Percentiles rank a stretch among this genome's conserved stretches.
These are phyloP conservation scores for Tremella yokohamensis DNA, from an alignment of 768 basidiomycete genomes.

Conservation along the genomic window DNA sequence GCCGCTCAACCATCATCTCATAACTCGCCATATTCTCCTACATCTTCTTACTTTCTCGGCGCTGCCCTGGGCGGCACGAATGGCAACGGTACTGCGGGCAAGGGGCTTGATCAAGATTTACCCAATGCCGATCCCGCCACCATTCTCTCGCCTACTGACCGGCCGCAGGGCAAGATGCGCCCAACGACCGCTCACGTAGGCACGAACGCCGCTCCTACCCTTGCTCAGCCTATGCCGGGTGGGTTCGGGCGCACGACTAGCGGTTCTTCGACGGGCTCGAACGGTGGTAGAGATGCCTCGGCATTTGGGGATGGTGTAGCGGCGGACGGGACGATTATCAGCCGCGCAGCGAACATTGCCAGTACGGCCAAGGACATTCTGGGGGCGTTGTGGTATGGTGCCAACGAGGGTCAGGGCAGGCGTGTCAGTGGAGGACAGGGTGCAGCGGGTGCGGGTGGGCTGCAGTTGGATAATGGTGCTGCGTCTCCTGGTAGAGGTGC, in stretches of 20 bases:
- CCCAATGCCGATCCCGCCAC: slow-evolving; percentile 22
- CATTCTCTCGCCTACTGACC: slow-evolving; percentile 9
- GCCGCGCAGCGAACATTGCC: slow-evolving; percentile 72
- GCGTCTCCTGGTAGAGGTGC: too few species aligned
- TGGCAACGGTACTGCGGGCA: too few species aligned
- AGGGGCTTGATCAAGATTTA: slow-evolving; percentile 1
- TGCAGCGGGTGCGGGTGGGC: too few species aligned
- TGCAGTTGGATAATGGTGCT: too few species aligned
- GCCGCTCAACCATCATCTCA: background rate
- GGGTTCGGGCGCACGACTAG: too few species aligned
- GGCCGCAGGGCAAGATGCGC: background rate
- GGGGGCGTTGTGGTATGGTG: slow-evolving; percentile 60
- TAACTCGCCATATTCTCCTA: background rate
- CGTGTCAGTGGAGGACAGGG: background rate
- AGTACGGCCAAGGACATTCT: slow-evolving; percentile 73
- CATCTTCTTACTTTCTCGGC: background rate
- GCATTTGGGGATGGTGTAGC: slow-evolving; percentile 9
- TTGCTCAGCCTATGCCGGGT: slow-evolving; percentile 6
- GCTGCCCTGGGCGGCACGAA: too few species aligned
- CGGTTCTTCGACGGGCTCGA: too few species aligned
- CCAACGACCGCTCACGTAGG: slow-evolving; percentile 35
- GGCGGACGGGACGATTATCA: slow-evolving; percentile 55
- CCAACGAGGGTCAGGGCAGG: slow-evolving; percentile 15
- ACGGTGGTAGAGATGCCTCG: too few species aligned
- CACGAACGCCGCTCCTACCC: slow-evolving; percentile 34